A percentile compares a stretch with the other conserved stretches of the same genome.
phyloP scores from a whole-genome alignment of 176 grass and related monocot genomes.

The Puya raimondii region DNA sequence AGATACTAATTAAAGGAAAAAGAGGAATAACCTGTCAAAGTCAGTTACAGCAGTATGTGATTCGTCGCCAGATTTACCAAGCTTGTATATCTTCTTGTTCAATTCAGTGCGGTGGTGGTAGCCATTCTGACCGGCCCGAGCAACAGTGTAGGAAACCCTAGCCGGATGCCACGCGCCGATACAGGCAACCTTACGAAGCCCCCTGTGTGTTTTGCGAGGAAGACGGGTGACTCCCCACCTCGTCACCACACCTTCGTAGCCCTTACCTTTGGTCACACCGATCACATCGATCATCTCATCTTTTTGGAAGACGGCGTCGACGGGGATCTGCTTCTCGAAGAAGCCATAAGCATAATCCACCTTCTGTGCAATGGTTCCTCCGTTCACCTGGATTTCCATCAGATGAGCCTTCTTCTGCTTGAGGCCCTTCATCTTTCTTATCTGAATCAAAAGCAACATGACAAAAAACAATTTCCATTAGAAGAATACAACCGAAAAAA shows the following conservation, averaged over 20 bases:
- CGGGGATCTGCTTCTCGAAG: slow-evolving; percentile 75
- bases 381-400: slow-evolving; percentile 93
- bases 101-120: slow-evolving; percentile 92
- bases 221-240: slow-evolving; percentile 97
- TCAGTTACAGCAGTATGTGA: slow-evolving; percentile 59
- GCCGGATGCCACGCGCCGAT: slow-evolving; percentile 95
- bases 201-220: slow-evolving; percentile 97
- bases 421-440: slow-evolving; percentile 89
- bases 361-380: slow-evolving; percentile 73
- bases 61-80: slow-evolving; percentile 74
- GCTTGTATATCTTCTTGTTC: slow-evolving; percentile 94
- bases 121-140: slow-evolving; percentile 86
- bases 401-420: slow-evolving; percentile 96
- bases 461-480: neutral
- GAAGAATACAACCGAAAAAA: neutral
- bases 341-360: slow-evolving; percentile 79
- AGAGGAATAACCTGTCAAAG: slow-evolving; percentile 50
- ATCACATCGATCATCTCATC: slow-evolving; percentile 99
- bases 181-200: slow-evolving; percentile 93
- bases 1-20: too few species aligned
- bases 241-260: slow-evolving; percentile 91
- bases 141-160: slow-evolving; percentile 89
- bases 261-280: slow-evolving; percentile 96
- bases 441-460: slow-evolving; percentile 27
- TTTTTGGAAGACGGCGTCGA: slow-evolving; percentile 79